Evolutionary conservation across 257 asterid species (phyloP).

Genomic region (Solanum tacnaense): DNA sequence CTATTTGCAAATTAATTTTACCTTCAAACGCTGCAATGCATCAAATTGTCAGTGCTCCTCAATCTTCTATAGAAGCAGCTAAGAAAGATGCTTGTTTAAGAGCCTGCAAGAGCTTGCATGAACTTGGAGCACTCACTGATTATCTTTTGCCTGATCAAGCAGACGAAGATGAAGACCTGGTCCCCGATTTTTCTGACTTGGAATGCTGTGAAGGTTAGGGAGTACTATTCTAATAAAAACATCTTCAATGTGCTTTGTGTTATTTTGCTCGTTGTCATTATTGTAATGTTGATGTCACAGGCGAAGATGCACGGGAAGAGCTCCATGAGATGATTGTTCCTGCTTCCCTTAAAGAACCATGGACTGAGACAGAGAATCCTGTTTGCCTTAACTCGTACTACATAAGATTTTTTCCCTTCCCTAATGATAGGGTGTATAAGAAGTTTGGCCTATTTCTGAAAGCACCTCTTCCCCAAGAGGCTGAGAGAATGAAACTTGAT

Average conservation of each 20-base stretch:
- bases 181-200: constrained; percentile 42
- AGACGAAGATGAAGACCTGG: constrained; percentile 32
- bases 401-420: constrained; percentile 57
- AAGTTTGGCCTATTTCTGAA: constrained; percentile 72
- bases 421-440: constrained; percentile 66
- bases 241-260: constrained; percentile 2
- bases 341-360: constrained; percentile 50
- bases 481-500: constrained; percentile 70
- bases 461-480: constrained; percentile 75
- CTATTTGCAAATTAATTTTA: constrained; percentile 57
- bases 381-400: constrained; percentile 48
- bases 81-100: constrained; percentile 85
- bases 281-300: constrained; percentile 34
- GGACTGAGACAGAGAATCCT: constrained; percentile 42
- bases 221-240: neutral
- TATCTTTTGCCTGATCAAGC: constrained; percentile 82
- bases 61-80: constrained; percentile 56
- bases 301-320: constrained; percentile 58
- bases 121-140: constrained; percentile 81
- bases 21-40: constrained; percentile 91
- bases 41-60: constrained; percentile 59
- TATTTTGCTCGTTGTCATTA: neutral
- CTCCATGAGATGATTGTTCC: constrained; percentile 96
- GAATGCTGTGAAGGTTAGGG: constrained; percentile 56
- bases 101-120: constrained; percentile 87